Base-by-base conservation (phyloP, 2,329 filamentous ascomycete species). In the Fusarium sp. region DNA sequence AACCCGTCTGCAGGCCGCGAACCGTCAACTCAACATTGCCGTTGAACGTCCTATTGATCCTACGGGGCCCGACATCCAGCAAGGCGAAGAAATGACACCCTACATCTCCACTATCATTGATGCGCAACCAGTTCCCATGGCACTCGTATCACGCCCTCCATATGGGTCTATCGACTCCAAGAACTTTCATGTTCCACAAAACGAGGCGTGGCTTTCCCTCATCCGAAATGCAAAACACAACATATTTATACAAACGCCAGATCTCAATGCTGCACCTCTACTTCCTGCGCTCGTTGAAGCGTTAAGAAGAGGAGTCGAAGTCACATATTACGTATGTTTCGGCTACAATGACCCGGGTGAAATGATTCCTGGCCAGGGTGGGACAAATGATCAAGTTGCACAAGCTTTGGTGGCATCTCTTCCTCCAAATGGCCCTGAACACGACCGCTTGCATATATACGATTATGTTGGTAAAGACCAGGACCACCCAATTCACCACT, bases 321-420 rank as follows among this genome's bases (percentile, higher is more conserved):
- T 94, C 0, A 89, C 86, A 1, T 90, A 89, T 75, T 94, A 92
- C 67, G 84, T 94, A 2, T 93, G 91, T 68, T 85, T 95, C 1
- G 92, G 92, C 2, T 95, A 95, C 80, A 95, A 95, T 66, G 92
- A 95, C 69, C 82, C 88, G 0, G 92, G 92, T 22, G 91, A 95
- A 76, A 85, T 95, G 33, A 86, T 95, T 1, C 92, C 92, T 0
- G 87, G 88, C 62, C 91, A 94, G 76, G 91, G 91, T 31, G 92
- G 92, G 2, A 92, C 89, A 17, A 94, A 94, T 74, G 91, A 94
- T 65, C 90, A 91, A 83, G 84, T 90, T 3, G 87, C 90, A 0
- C 83, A 89, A 62, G 80, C 84, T 9, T 81, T 95, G 5, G 87
- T 91, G 77, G 78, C 77, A 0, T 76, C 82, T 0, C 83, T 94